phyloP scores from a whole-genome alignment of 2,329 filamentous ascomycete genomes.

The Mariannaea elegans region DNA sequence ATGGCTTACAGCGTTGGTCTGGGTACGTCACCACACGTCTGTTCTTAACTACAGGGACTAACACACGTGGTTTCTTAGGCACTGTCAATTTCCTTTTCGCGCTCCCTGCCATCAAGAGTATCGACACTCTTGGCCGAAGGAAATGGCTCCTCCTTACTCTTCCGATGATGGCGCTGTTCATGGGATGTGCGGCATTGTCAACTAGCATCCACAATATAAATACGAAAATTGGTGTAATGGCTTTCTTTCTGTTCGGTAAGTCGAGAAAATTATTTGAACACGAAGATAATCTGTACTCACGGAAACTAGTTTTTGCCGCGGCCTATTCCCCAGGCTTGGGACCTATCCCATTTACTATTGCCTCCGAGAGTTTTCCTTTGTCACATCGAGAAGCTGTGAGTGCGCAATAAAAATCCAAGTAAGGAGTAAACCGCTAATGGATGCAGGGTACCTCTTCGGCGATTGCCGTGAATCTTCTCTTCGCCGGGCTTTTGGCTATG shows the following conservation, averaged over 20 bases:
- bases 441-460: constrained; percentile 54
- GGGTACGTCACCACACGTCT: too few species aligned
- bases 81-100: constrained; percentile 54
- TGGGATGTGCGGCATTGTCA: constrained; percentile 49
- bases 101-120: constrained; percentile 45
- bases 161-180: constrained; percentile 52
- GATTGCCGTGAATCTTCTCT: constrained; percentile 55
- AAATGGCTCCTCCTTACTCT: constrained; percentile 53
- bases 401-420: background rate
- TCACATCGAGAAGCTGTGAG: constrained; percentile 56
- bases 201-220: constrained; percentile 36
- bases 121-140: constrained; percentile 49
- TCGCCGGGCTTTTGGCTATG: constrained; percentile 56
- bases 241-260: constrained; percentile 48
- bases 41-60: too few species aligned
- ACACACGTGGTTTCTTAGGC: constrained; percentile 24
- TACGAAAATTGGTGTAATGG: constrained; percentile 37
- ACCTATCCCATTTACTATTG: constrained; percentile 59
- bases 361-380: constrained; percentile 58
- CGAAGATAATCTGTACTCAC: too few species aligned
- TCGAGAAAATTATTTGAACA: too few species aligned
- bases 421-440: constrained; percentile 25
- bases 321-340: constrained; percentile 52
- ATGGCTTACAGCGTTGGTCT: constrained; percentile 1
- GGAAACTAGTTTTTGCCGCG: constrained; percentile 49